Base-by-base conservation (phyloP, 495 filamentous ascomycete species). In the Tuber calosporum region DNA sequence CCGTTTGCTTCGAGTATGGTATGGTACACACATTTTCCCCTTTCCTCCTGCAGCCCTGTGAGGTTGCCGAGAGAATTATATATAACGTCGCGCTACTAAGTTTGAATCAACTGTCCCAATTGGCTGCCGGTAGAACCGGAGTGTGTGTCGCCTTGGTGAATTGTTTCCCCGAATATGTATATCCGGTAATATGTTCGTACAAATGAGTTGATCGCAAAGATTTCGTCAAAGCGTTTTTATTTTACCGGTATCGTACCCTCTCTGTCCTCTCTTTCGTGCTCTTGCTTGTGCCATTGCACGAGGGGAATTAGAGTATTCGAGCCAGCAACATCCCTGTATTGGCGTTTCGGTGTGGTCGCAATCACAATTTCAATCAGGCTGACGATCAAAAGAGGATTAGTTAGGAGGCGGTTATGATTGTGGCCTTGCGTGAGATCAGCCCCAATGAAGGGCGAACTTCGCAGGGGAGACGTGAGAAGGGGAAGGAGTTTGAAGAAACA, bases 11-110 rank as follows among this genome's bases (percentile, higher is more conserved):
- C n/a, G n/a, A n/a, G n/a, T n/a, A n/a, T n/a, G n/a, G n/a, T n/a
- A n/a, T n/a, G n/a, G n/a, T 53, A 22, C 26, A 26, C 53, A 1
- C 26, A 30, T 22, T 30, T 30, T 30, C 9, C n/a, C n/a, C 11
- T 62, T 62, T 62, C 53, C 26, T 30, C 53, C 53, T 62, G 53
- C 53, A 62, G 53, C 53, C 53, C 26, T 62, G 53, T 30, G 53
- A 62, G n/a, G n/a, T 62, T 62, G 53, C n/a, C 53, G 26, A 62
- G 26, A 11, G 53, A 62, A 30, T 8, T 62, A 62, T 26, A 62
- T 62, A 62, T 62, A 30, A 62, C 13, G 13, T 17, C 11, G 53
- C n/a, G 26, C 2, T 15, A 22, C 48, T 30, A 58, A 58, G 11
- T 62, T 22, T 62, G 48, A 19, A 26, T 58, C 48, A 26, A 13